Percentiles rank a stretch among this genome's conserved stretches.
Evolutionary conservation across 768 basidiomycete genomes (phyloP).

Genomic region (Pilatotrama ljubarskyi): DNA sequence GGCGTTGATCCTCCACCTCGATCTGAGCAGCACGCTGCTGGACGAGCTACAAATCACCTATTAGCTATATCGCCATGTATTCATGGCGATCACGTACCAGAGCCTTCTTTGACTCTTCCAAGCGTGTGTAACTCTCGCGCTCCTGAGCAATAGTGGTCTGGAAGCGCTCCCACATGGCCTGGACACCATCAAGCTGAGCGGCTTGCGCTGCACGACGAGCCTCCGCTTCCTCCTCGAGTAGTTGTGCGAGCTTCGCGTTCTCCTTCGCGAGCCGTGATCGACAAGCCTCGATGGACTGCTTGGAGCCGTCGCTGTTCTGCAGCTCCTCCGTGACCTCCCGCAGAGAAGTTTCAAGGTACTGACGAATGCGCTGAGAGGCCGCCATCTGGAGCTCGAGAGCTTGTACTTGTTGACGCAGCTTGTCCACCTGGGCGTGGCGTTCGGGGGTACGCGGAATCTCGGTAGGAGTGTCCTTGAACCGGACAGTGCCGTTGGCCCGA

Average conservation of each 20-base stretch:
- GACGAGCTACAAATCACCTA: slow-evolving; percentile 45
- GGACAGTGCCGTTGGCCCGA: slow-evolving; percentile 38
- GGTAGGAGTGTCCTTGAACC: slow-evolving; percentile 37
- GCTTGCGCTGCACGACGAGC: slow-evolving; percentile 61
- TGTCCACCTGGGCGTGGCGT: slow-evolving; percentile 46
- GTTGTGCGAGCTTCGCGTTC: slow-evolving; percentile 52
- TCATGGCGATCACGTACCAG: slow-evolving; percentile 45
- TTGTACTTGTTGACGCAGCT: slow-evolving; percentile 64
- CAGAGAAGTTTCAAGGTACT: slow-evolving; percentile 60
- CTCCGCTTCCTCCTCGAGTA: slow-evolving; percentile 63
- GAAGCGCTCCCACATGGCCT: slow-evolving; percentile 68
- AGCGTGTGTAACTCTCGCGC: slow-evolving; percentile 58
- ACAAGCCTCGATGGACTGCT: slow-evolving; percentile 59
- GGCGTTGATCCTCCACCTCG: slow-evolving; percentile 66
- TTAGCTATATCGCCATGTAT: not conserved
- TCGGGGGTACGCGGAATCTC: slow-evolving; percentile 44
- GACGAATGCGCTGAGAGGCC: slow-evolving; percentile 65
- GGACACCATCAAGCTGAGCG: slow-evolving; percentile 63
- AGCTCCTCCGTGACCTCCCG: slow-evolving; percentile 61
- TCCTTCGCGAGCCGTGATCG: slow-evolving; percentile 57
- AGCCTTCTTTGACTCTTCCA: slow-evolving; percentile 72
- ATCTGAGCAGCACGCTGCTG: slow-evolving; percentile 65
- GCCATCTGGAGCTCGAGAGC: slow-evolving; percentile 67
- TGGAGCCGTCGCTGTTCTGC: slow-evolving; percentile 65
- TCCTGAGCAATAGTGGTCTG: slow-evolving; percentile 58